phyloP scores from a whole-genome alignment of 495 filamentous ascomycete species.

The Staphylotrichum longicolle region DNA sequence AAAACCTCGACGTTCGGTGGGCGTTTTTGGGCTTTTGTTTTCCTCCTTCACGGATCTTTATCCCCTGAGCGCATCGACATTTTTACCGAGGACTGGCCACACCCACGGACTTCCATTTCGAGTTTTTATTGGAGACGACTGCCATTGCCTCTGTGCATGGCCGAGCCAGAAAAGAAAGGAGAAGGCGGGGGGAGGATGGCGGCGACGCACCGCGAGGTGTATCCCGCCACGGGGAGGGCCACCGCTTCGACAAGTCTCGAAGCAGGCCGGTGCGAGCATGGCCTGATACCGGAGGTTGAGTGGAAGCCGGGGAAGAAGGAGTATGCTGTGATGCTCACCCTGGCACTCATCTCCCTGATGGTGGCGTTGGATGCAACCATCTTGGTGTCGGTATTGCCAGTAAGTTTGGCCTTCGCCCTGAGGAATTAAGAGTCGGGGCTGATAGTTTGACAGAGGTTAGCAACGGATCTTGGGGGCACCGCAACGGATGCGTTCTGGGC shows the following conservation, averaged over 20 bases:
- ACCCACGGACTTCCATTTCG: too few relatives aligned
- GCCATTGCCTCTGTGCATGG: too few relatives aligned
- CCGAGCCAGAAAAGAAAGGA: too few relatives aligned
- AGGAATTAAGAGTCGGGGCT: neutral
- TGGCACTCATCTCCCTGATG: constrained; percentile 50
- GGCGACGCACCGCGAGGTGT: too few relatives aligned
- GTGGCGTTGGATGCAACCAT: constrained; percentile 58
- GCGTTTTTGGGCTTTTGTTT: too few relatives aligned
- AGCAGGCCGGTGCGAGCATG: neutral
- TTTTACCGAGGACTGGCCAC: too few relatives aligned
- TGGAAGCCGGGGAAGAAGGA: constrained; percentile 42
- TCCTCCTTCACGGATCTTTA: too few relatives aligned
- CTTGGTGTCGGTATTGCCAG: constrained; percentile 45
- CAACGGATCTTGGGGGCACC: constrained; percentile 43
- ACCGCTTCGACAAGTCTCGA: constrained; percentile 17
- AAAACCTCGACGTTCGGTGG: too few relatives aligned
- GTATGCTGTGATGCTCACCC: constrained; percentile 41
- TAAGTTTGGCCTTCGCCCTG: constrained; percentile 17
- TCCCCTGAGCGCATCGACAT: too few relatives aligned
- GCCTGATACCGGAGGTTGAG: constrained; percentile 23
- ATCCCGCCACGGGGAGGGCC: neutral
- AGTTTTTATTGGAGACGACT: too few relatives aligned
- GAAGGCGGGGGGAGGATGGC: too few relatives aligned
- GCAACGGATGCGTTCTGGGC: constrained; percentile 55
- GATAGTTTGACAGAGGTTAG: constrained; percentile 29